Base-by-base conservation (phyloP, 2,329 filamentous ascomycete species). In the Dactylellina drechsleri region DNA sequence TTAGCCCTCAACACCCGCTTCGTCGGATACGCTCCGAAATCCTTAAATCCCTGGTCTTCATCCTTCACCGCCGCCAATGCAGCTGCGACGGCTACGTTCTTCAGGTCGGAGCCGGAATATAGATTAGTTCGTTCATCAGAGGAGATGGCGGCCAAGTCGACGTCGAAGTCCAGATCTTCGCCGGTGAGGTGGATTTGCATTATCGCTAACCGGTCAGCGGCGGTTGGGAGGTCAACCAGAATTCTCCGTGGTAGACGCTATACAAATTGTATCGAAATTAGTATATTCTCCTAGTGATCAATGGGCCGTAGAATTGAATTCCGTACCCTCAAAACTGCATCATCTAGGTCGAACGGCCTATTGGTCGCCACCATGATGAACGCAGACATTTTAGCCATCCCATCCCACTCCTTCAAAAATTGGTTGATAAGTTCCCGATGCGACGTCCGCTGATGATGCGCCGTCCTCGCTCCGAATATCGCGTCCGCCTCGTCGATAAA, bases 321-420 rank as follows among this genome's bases (percentile, higher is more conserved):
- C 5, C 15, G 45, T 61, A 76, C 65, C n/a, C 92, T 86, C 53
- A 95, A 85, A 8, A 95, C 91, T 8, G 92, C 92, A 79, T 95
- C 92, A 79, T 99, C 95, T 0, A 99, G 87, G 80, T 98, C 95
- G 80, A 96, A 97, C 0, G 95, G 95, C 8, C 94, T 87, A 82
- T 99, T 98, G 7, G 93, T 98, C 28, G 95, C 94, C 0, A 98
- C 93, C 93, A 99, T 97, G 82, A 99, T 94, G 81, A 99, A 98
- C 1, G 94, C 92, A 16, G 91, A 91, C 54, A 89, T 87, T 71
- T 89, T 85, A 78, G 91, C 91, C 85, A 98, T 90, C 10, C 95
- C 95, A 79, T 98, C 95, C 95, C 94, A 98, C 81, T 98, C 94
- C 64, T 93, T 91, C 58, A 99, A 84, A 82, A 98, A 98, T 82